Conservation (phyloP, 2,329 filamentous ascomycete genomes). For the Hypoxylon sp. region DNA sequence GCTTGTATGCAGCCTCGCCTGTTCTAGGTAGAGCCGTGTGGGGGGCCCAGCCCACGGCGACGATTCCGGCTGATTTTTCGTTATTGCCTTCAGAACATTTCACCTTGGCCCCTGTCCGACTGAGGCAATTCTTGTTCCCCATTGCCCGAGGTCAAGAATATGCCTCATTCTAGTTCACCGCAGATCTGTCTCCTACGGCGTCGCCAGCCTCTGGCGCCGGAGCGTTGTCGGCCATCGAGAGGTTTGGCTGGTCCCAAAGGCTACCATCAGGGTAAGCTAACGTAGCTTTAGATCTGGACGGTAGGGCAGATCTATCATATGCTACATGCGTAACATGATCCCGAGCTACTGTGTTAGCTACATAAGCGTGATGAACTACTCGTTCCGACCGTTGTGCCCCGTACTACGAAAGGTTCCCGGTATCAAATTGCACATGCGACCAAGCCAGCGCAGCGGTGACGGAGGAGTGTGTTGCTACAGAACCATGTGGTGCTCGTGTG, state of each 20-base stretch:
- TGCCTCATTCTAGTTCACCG: conserved; percentile 40
- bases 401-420: conserved; percentile 11
- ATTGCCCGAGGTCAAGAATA: conserved; percentile 26
- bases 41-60: conserved; percentile 34
- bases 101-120: conserved; percentile 33
- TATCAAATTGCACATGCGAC: conserved; percentile 36
- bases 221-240: conserved; percentile 39
- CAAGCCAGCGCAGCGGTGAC: conserved; percentile 32
- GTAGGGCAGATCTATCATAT: conserved; percentile 23
- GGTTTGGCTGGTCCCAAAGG: conserved; percentile 11
- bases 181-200: conserved; percentile 32
- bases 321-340: conserved; percentile 20
- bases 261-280: conserved; percentile 15
- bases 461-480: conserved; percentile 33
- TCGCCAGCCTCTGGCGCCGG: conserved; percentile 23
- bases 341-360: conserved; percentile 21
- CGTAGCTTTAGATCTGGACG: conserved; percentile 26
- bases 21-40: conserved; percentile 31
- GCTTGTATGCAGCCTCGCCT: conserved; percentile 43
- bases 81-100: conserved; percentile 27
- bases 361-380: conserved; percentile 21
- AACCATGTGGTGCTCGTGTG: conserved; percentile 40
- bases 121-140: conserved; percentile 41
- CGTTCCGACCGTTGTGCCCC: conserved; percentile 8
- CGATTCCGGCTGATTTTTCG: conserved; percentile 37